Evolutionary conservation across 2,329 filamentous ascomycete genomes (phyloP).

Genomic region (Ophiostoma quercus): DNA sequence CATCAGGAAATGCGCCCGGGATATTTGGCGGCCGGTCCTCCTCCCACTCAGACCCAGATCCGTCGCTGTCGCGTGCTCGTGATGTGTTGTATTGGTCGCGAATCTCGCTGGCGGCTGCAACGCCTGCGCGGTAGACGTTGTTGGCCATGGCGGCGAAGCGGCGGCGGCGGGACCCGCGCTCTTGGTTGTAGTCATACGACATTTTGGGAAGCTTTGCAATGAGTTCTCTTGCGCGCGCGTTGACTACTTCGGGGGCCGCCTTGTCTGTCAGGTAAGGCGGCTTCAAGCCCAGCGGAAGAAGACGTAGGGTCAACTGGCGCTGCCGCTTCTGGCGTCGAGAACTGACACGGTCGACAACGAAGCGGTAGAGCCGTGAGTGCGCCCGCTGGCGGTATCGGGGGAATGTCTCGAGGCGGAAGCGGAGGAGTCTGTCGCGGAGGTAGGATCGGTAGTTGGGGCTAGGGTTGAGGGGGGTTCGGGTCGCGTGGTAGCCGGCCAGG

Average conservation of each 20-base stretch:
- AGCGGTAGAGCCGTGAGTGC: conserved; percentile 72
- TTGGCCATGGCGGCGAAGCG: conserved; percentile 66
- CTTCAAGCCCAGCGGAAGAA: conserved; percentile 33
- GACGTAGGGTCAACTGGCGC: conserved; percentile 40
- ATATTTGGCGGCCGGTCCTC: conserved; percentile 45
- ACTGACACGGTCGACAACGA: conserved; percentile 61
- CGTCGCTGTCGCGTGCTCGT: conserved; percentile 35
- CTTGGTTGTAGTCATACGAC: conserved; percentile 35
- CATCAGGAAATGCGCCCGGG: conserved; percentile 76
- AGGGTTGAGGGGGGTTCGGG: background rate
- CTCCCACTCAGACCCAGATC: conserved; percentile 34
- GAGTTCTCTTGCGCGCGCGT: background rate
- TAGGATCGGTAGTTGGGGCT: background rate
- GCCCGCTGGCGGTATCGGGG: conserved; percentile 64
- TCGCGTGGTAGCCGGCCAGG: conserved; percentile 15
- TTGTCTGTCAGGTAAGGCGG: background rate
- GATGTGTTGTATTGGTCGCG: conserved; percentile 53
- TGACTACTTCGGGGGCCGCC: background rate
- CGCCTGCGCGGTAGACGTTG: conserved; percentile 52
- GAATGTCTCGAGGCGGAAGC: conserved; percentile 69
- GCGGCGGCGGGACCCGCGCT: conserved; percentile 68
- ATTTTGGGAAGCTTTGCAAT: conserved; percentile 25
- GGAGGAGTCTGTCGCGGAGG: conserved; percentile 61
- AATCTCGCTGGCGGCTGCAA: conserved; percentile 54
- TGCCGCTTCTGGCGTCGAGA: conserved; percentile 46